Conservation (phyloP, 768 basidiomycete genomes). For the Tricholoma terreum region DNA sequence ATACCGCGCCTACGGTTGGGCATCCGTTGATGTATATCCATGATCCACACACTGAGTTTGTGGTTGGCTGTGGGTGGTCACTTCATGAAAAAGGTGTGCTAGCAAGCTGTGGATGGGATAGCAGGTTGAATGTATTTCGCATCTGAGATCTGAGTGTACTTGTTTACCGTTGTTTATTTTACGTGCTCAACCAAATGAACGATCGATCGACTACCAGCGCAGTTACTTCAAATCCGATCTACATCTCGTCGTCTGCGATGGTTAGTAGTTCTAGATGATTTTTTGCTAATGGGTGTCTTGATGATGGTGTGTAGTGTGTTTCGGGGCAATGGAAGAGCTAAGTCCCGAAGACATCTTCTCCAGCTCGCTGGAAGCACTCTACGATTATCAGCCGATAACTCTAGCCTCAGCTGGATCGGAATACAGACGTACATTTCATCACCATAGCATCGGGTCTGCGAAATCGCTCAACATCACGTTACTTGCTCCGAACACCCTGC, state of each 20-base stretch:
- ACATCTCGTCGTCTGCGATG: neutral
- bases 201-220: neutral
- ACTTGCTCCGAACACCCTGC: conserved; percentile 59
- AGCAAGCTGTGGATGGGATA: conserved; percentile 93
- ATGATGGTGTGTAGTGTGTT: neutral
- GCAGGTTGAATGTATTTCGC: conserved; percentile 74
- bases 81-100: conserved; percentile 83
- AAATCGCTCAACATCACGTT: conserved; percentile 38
- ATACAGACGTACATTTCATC: conserved; percentile 41
- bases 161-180: neutral
- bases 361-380: conserved; percentile 59
- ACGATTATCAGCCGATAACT: conserved; percentile 59
- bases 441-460: conserved; percentile 14
- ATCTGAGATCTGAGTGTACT: conserved; percentile 29
- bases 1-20: conserved; percentile 51
- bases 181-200: neutral
- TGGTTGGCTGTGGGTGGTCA: conserved; percentile 91
- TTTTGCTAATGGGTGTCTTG: neutral
- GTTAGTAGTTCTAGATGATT: neutral
- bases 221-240: neutral
- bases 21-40: conserved; percentile 67
- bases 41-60: conserved; percentile 92
- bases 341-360: conserved; percentile 70
- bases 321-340: conserved; percentile 1
- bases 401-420: conserved; percentile 52